A percentile compares a stretch with the other conserved stretches of the same genome.
Conservation (phyloP, 306 rosid genomes). For the Cicer judaicum region DNA sequence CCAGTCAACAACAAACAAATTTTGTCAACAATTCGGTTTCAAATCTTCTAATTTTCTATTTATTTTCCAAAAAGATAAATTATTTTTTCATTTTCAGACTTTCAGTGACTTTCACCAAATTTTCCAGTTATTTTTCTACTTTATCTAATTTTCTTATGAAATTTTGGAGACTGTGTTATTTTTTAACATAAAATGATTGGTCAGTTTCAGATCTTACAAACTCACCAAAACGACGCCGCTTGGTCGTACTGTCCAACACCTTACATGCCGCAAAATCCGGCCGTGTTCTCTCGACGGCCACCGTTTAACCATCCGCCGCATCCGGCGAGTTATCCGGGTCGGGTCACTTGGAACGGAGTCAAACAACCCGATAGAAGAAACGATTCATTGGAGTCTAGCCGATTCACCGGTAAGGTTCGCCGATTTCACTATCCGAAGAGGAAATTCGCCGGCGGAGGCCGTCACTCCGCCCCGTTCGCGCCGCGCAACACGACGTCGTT, state of each 20-base stretch:
- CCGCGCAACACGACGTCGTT: constrained; percentile 83
- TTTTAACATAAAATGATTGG: constrained; percentile 44
- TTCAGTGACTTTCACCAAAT: constrained; percentile 8
- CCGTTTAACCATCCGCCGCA: neutral
- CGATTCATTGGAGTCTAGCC: constrained; percentile 55
- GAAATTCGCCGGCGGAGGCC: constrained; percentile 41
- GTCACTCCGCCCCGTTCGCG: constrained; percentile 66
- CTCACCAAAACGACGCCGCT: constrained; percentile 46
- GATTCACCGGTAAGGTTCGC: constrained; percentile 52
- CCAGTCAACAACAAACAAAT: neutral
- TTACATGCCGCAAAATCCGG: constrained; percentile 37
- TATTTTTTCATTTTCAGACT: neutral
- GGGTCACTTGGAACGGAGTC: constrained; percentile 60
- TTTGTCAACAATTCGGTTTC: neutral
- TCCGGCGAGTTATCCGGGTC: constrained; percentile 17
- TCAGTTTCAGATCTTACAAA: constrained; percentile 50
- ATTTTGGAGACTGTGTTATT: neutral
- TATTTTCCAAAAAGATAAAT: neutral
- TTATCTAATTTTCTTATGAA: constrained; percentile 4
- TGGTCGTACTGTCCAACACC: constrained; percentile 46
- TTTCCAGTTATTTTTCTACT: neutral
- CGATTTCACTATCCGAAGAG: constrained; percentile 62
- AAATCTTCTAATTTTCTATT: too few relatives aligned
- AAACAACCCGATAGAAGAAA: constrained; percentile 38
- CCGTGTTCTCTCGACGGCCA: constrained; percentile 32